These are phyloP conservation scores for Eleusine indica DNA, from an alignment of 176 grass and related monocot genomes.

Conservation along the genomic window DNA sequence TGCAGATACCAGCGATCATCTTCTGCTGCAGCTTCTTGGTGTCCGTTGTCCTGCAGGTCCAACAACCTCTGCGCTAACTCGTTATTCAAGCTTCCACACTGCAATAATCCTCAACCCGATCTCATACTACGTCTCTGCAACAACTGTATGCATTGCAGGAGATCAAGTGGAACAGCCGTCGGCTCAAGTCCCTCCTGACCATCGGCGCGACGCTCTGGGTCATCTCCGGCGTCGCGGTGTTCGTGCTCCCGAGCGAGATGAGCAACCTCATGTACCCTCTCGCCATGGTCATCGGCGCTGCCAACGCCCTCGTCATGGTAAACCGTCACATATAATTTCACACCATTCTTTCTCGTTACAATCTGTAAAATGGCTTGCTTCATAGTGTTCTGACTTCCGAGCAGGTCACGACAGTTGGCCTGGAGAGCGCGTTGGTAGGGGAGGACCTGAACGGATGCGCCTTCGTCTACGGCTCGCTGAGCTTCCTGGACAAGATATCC, in stretches of 20 bases:
- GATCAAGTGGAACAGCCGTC: constrained; percentile 64
- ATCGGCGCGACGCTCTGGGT: constrained; percentile 70
- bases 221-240: constrained; percentile 57
- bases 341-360: not conserved
- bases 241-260: constrained; percentile 61
- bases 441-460: constrained; percentile 67
- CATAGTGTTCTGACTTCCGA: not conserved
- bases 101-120: not conserved
- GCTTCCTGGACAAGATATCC: constrained; percentile 78
- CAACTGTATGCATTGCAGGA: constrained; percentile 38
- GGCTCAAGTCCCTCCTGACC: constrained; percentile 60
- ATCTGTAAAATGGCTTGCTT: not conserved
- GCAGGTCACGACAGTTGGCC: constrained; percentile 61
- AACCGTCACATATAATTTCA: not conserved
- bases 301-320: constrained; percentile 70
- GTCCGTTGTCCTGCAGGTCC: constrained; percentile 64
- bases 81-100: not conserved
- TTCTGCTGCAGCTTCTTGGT: constrained; percentile 76
- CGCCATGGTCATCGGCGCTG: constrained; percentile 57
- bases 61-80: not conserved
- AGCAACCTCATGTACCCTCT: constrained; percentile 72
- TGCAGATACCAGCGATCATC: constrained; percentile 73
- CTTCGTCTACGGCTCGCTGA: constrained; percentile 75
- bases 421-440: constrained; percentile 66
- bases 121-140: not conserved